Percentiles rank a stretch among this genome's conserved stretches.
Conservation (phyloP, 805 yeast species). For the Candida piceae region DNA sequence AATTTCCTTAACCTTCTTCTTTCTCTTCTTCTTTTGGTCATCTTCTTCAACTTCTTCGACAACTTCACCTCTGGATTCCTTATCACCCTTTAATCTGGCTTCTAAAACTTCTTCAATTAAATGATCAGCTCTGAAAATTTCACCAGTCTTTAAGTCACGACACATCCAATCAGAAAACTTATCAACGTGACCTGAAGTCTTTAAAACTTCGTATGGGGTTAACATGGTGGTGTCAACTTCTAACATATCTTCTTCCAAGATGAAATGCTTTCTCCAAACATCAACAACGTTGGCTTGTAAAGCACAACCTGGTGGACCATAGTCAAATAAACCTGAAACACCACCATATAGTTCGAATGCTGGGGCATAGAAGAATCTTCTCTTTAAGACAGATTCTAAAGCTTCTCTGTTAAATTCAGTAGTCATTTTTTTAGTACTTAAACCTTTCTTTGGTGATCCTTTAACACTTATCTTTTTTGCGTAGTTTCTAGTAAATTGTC, state of each 20-base stretch:
- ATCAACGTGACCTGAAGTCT: constrained; percentile 99
- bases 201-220: constrained; percentile 95
- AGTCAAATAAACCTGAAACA: constrained; percentile 95
- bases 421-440: constrained; percentile 16
- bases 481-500: constrained; percentile 9
- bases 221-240: constrained; percentile 98
- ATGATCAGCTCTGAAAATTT: constrained; percentile 98
- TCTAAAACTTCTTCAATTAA: constrained; percentile 96
- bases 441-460: constrained; percentile 11
- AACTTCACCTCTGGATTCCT: constrained; percentile 87
- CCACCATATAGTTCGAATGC: constrained; percentile 98
- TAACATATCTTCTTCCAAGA: constrained; percentile 96
- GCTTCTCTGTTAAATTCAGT: constrained; percentile 69
- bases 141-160: constrained; percentile 91
- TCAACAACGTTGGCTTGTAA: constrained; percentile 94
- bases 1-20: constrained; percentile 95
- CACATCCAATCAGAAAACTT: constrained; percentile 99
- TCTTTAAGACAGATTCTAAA: constrained; percentile 84
- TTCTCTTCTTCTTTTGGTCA: constrained; percentile 79
- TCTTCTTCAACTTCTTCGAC: constrained; percentile 65
- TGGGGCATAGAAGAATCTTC: constrained; percentile 97
- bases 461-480: constrained; percentile 8
- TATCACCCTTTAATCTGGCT: constrained; percentile 93
- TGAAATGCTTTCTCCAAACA: constrained; percentile 95
- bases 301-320: constrained; percentile 99